These are phyloP conservation scores for Neonectria neomacrospora DNA, from an alignment of 2,329 filamentous ascomycete species.

Conservation along the genomic window DNA sequence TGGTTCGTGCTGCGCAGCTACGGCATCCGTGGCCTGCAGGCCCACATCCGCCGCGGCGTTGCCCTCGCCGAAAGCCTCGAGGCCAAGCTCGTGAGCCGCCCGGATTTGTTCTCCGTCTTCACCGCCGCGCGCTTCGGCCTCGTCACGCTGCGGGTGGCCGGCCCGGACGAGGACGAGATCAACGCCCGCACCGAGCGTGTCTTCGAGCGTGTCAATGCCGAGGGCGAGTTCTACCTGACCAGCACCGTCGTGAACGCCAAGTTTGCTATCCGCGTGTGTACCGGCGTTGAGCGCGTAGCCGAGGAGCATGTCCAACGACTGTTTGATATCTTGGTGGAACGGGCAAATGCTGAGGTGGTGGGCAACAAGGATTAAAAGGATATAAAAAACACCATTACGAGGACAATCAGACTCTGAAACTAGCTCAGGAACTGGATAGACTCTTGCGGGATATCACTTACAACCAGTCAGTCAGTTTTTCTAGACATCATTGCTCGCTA, in stretches of 20 bases:
- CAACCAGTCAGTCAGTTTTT: background rate
- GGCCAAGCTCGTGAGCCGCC: slow-evolving; percentile 64
- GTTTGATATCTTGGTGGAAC: slow-evolving; percentile 77
- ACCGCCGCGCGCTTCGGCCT: slow-evolving; percentile 81
- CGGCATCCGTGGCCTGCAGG: slow-evolving; percentile 79
- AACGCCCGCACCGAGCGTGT: slow-evolving; percentile 79
- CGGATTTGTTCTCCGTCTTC: slow-evolving; percentile 80
- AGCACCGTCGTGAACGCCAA: slow-evolving; percentile 77
- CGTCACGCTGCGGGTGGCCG: slow-evolving; percentile 75
- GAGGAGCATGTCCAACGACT: slow-evolving; percentile 79
- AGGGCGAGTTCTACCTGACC: slow-evolving; percentile 85
- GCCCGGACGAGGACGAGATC: slow-evolving; percentile 59
- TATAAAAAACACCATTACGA: background rate
- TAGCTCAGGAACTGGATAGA: slow-evolving; percentile 4
- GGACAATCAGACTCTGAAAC: background rate
- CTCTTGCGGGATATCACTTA: background rate
- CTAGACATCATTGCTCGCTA: background rate
- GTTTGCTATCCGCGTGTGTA: slow-evolving; percentile 85
- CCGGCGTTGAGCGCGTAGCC: slow-evolving; percentile 71
- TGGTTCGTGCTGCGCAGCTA: slow-evolving; percentile 94
- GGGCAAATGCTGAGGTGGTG: slow-evolving; percentile 59
- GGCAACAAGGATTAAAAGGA: slow-evolving; percentile 17
- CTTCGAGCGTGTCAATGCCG: slow-evolving; percentile 78
- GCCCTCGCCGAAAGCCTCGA: slow-evolving; percentile 77
- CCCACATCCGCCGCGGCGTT: slow-evolving; percentile 77